Percentiles rank a stretch among this genome's conserved stretches.
phyloP scores from a whole-genome alignment of 495 filamentous ascomycete genomes.

The Penicillium egyptiacum region DNA sequence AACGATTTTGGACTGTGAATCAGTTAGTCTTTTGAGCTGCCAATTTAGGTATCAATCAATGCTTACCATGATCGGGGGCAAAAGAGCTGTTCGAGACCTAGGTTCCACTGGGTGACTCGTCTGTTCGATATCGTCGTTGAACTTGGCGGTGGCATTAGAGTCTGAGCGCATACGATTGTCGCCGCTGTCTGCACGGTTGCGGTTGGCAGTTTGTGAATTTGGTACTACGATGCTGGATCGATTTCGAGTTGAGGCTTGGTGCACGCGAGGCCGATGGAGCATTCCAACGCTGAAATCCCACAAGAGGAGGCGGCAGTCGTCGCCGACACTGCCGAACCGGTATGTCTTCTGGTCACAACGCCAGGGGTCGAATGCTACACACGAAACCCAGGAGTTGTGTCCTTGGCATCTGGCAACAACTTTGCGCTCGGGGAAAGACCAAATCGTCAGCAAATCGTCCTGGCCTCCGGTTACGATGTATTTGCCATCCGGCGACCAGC shows the following conservation, averaged over 20 bases:
- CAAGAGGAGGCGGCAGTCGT: slow-evolving; percentile 83
- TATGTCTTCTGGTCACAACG: slow-evolving; percentile 93
- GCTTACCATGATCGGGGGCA: slow-evolving; percentile 90
- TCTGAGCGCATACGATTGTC: slow-evolving; percentile 56
- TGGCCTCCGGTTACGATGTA: slow-evolving; percentile 95
- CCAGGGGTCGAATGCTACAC: slow-evolving; percentile 94
- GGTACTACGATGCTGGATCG: slow-evolving; percentile 40
- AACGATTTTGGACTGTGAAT: slow-evolving; percentile 69
- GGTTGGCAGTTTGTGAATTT: slow-evolving; percentile 62
- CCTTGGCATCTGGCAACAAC: slow-evolving; percentile 92
- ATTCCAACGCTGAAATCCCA: slow-evolving; percentile 99
- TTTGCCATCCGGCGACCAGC: slow-evolving; percentile 96
- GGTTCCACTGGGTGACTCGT: slow-evolving; percentile 77
- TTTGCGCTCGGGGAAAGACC: slow-evolving; percentile 77
- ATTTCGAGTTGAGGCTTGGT: slow-evolving; percentile 42
- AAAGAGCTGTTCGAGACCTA: slow-evolving; percentile 71
- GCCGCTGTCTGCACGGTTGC: slow-evolving; percentile 73
- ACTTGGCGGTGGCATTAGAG: slow-evolving; percentile 62
- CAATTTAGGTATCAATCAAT: background rate
- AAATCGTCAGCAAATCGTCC: slow-evolving; percentile 92
- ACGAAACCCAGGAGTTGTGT: slow-evolving; percentile 92
- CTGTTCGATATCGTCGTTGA: slow-evolving; percentile 46
- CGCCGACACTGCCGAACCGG: slow-evolving; percentile 91
- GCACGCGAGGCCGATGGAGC: slow-evolving; percentile 81
- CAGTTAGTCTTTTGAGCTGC: slow-evolving; percentile 5